Base-by-base conservation (phyloP, 495 filamentous ascomycete species). In the Hyaloscypha hepaticicola region DNA sequence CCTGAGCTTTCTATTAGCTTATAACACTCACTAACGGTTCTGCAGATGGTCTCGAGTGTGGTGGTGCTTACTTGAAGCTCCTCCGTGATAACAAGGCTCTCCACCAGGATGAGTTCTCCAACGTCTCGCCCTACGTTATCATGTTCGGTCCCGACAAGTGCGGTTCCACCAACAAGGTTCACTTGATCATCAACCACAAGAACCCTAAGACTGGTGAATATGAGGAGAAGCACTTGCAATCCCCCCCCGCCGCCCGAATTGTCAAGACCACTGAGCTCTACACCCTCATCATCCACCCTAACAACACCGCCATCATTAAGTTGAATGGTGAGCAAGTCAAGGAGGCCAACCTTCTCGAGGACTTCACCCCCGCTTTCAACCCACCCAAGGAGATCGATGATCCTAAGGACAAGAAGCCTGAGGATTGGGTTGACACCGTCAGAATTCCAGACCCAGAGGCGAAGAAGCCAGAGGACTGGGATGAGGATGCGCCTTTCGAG, bases 141-240 rank as follows among this genome's bases (percentile, higher is more conserved):
- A 98, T 98, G 96, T 99, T 99, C 77, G 96, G 96, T 69, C 96
- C 96, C 73, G 96, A 99, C 82, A 99, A 97, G 88, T 99, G 96
- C 77, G 96, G 28, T 21, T 57, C 90, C 73, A 98, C 92, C 76
- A 99, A 99, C 87, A 98, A 98, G 89, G 91, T 99, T 62, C 96
- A 99, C 85, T 96, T 99, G 81, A 99, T 99, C 79, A 96, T 99
- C 89, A 94, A 95, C 76, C 96, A 98, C 90, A 99, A 98, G 90
- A 99, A 98, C 87, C 96, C 96, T 73, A 98, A 97, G 90, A 97
- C 92, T 56, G 93, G 95, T 78, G 94, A 97, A 78, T 99, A 99
- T 72, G 95, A 98, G 85, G 96, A 99, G 90, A 99, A 99, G 87
- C 96, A 99, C 81, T 84, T 98, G 60, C 90, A 85, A 76, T 83